These are phyloP conservation scores for Seiridium cupressi DNA, from an alignment of 2,329 filamentous ascomycete species.

Conservation along the genomic window DNA sequence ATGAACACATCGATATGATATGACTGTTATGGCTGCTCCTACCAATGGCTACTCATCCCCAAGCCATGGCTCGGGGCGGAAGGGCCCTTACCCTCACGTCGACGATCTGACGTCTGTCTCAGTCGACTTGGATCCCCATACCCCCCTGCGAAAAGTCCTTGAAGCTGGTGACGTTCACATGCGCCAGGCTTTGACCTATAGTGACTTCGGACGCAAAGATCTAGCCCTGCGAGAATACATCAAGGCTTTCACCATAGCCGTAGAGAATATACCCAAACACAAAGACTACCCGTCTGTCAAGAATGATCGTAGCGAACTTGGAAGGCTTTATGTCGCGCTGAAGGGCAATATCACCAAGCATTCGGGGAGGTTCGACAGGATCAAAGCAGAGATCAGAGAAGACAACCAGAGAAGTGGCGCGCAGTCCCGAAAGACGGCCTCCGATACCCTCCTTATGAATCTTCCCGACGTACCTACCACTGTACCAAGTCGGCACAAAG, in stretches of 20 bases:
- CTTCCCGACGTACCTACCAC: constrained; percentile 18
- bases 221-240: constrained; percentile 82
- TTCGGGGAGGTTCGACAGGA: constrained; percentile 49
- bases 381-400: constrained; percentile 59
- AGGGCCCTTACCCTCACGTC: constrained; percentile 47
- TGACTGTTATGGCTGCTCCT: constrained; percentile 14
- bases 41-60: constrained; percentile 12
- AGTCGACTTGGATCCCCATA: constrained; percentile 45
- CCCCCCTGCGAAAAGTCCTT: constrained; percentile 53
- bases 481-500: constrained; percentile 5
- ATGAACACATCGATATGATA: constrained; percentile 3
- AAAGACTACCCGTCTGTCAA: constrained; percentile 69
- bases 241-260: constrained; percentile 73
- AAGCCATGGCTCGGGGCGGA: constrained; percentile 19
- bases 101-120: constrained; percentile 48
- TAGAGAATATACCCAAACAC: constrained; percentile 74
- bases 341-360: constrained; percentile 48
- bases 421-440: constrained; percentile 33
- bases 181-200: constrained; percentile 58
- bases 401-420: constrained; percentile 64
- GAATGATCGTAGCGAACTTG: constrained; percentile 47
- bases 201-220: constrained; percentile 67
- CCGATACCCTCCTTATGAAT: constrained; percentile 11
- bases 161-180: constrained; percentile 51
- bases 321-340: constrained; percentile 47